phyloP scores from a whole-genome alignment of 208 protist genomes.

The Crithidia expoeki region DNA sequence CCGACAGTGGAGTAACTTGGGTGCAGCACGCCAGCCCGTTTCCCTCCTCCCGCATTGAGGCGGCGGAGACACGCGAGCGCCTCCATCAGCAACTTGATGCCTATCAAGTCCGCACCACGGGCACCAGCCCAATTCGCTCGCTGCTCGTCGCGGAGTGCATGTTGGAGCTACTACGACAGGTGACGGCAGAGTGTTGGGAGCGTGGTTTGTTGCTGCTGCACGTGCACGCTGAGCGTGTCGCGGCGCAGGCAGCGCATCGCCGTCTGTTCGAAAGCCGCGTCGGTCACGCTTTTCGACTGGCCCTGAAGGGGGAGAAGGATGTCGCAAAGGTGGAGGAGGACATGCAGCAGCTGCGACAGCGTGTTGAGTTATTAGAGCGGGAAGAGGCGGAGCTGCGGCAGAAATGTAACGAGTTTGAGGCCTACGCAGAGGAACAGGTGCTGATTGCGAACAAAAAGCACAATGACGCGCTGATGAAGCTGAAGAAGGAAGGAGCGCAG shows the following conservation, averaged over 20 bases:
- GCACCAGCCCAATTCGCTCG: conserved; percentile 76
- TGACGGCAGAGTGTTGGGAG: conserved; percentile 85
- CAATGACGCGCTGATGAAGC: conserved; percentile 66
- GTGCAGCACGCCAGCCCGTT: conserved; percentile 86
- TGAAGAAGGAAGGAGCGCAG: conserved; percentile 78
- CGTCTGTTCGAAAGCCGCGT: conserved; percentile 86
- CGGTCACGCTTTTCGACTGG: conserved; percentile 85
- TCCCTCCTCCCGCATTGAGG: conserved; percentile 74
- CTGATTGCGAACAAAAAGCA: conserved; percentile 83
- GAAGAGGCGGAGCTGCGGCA: conserved; percentile 70
- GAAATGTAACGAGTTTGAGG: conserved; percentile 68
- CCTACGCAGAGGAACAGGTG: conserved; percentile 74
- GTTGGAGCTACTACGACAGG: conserved; percentile 87
- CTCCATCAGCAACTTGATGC: conserved; percentile 34
- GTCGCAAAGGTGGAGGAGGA: conserved; percentile 64
- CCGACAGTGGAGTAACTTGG: conserved; percentile 61
- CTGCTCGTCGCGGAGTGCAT: conserved; percentile 85
- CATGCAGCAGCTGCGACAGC: conserved; percentile 47
- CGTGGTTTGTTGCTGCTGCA: conserved; percentile 83
- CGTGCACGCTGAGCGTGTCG: conserved; percentile 78
- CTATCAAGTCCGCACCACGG: conserved; percentile 44
- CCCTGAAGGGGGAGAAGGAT: conserved; percentile 88
- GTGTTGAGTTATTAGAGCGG: conserved; percentile 52
- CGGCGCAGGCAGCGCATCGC: conserved; percentile 76
- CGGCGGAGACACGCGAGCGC: conserved; percentile 62